phyloP scores from a whole-genome alignment of 371 early-diverging fungal species.

The Mycotypha africana region DNA sequence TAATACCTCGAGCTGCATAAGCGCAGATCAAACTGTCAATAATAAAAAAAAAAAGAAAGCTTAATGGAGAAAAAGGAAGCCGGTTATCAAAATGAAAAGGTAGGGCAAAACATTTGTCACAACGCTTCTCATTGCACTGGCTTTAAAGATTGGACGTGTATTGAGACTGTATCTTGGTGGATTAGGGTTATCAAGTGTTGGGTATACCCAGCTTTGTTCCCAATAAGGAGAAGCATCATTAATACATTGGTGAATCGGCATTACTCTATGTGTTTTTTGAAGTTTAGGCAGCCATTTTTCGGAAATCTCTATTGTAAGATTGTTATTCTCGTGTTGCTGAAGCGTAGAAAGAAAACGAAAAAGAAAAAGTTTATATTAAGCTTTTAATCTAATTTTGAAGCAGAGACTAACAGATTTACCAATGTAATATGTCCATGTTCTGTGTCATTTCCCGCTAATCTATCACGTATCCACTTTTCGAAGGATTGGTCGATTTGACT shows the following conservation, averaged over 20 bases:
- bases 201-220: slow-evolving; percentile 36
- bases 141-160: too few relatives aligned
- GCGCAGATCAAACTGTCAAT: too few relatives aligned
- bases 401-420: background rate
- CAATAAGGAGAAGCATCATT: slow-evolving; percentile 47
- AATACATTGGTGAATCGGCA: slow-evolving; percentile 50
- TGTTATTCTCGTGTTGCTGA: slow-evolving; percentile 44
- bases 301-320: slow-evolving; percentile 31
- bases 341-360: background rate
- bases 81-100: too few relatives aligned
- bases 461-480: slow-evolving; percentile 29
- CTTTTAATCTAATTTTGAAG: background rate
- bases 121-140: too few relatives aligned
- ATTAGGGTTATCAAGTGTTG: slow-evolving; percentile 17
- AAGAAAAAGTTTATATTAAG: background rate
- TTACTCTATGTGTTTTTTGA: slow-evolving; percentile 28
- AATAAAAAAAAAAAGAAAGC: too few relatives aligned
- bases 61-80: too few relatives aligned
- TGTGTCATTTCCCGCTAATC: slow-evolving; percentile 17
- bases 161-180: background rate
- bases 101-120: too few relatives aligned
- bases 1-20: too few relatives aligned
- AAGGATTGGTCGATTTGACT: slow-evolving; percentile 35
- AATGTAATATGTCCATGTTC: slow-evolving; percentile 36
- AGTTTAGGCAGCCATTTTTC: slow-evolving; percentile 43